These are phyloP conservation scores for Lathyrus tuberosus DNA, from an alignment of 306 rosid species.

Conservation along the genomic window DNA sequence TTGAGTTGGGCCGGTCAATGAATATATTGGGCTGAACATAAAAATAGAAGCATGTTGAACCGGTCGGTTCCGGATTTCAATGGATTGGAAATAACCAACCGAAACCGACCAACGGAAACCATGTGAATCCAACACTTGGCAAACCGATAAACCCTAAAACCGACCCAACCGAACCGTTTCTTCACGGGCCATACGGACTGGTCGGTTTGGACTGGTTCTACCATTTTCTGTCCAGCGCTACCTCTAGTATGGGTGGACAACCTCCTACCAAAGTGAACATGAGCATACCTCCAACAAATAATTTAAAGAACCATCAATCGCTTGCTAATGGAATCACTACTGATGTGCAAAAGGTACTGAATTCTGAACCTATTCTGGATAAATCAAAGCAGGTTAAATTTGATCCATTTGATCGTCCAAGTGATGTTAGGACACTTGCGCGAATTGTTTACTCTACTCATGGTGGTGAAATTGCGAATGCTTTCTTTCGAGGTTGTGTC, in stretches of 20 bases:
- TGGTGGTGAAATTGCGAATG: slow-evolving; percentile 97
- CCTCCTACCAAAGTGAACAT: slow-evolving; percentile 91
- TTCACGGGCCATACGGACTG: no score
- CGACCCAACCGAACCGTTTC: no score
- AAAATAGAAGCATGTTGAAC: no score
- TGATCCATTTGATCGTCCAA: slow-evolving; percentile 98
- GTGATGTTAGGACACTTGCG: slow-evolving; percentile 97
- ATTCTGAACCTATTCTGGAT: slow-evolving; percentile 51
- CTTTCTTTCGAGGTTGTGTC: slow-evolving; percentile 96
- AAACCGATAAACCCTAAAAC: no score
- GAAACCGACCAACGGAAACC: no score
- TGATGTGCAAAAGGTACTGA: slow-evolving; percentile 62
- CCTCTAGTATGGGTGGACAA: slow-evolving; percentile 93
- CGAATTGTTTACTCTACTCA: slow-evolving; percentile 95
- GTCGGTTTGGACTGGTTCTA: no score
- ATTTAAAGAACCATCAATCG: slow-evolving; percentile 75
- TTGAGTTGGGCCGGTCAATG: no score
- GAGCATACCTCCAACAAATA: slow-evolving; percentile 87
- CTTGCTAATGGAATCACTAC: slow-evolving; percentile 53
- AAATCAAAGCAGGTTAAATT: slow-evolving; percentile 70
- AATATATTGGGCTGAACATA: no score
- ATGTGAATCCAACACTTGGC: no score
- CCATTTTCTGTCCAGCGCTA: no score
- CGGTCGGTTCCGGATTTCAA: no score
- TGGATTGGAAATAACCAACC: no score